These are phyloP conservation scores for Fusarium burgessii DNA, from an alignment of 2,329 filamentous ascomycete species.

Conservation along the genomic window DNA sequence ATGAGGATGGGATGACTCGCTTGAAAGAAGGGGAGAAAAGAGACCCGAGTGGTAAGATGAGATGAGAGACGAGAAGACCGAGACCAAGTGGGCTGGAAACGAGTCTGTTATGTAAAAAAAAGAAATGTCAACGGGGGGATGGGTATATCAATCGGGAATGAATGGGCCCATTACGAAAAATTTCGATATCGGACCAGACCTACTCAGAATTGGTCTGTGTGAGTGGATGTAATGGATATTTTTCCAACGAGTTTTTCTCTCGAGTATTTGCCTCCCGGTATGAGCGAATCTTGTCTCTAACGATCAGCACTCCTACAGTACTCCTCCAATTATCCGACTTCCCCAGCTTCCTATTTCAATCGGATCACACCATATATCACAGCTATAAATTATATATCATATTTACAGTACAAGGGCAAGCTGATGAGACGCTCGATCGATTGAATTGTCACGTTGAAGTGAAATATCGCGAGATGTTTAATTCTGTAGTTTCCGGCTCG, in stretches of 20 bases:
- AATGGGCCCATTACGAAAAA: slow-evolving; percentile 45
- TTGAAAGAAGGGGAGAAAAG: slow-evolving; percentile 1
- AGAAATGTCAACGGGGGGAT: slow-evolving; percentile 30
- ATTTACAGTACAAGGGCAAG: background rate
- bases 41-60: background rate
- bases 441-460: slow-evolving; percentile 16
- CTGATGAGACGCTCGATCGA: background rate
- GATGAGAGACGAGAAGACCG: slow-evolving; percentile 20
- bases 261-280: slow-evolving; percentile 28
- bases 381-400: background rate
- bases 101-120: slow-evolving; percentile 47
- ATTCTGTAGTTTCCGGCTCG: slow-evolving; percentile 18
- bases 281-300: slow-evolving; percentile 7
- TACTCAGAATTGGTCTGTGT: slow-evolving; percentile 14
- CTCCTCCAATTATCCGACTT: background rate
- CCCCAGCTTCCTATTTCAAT: slow-evolving; percentile 5
- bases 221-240: slow-evolving; percentile 17
- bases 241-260: slow-evolving; percentile 12
- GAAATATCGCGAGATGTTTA: slow-evolving; percentile 35
- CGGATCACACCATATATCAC: background rate
- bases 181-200: slow-evolving; percentile 25
- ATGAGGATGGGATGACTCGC: slow-evolving; percentile 14
- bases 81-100: slow-evolving; percentile 43
- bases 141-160: slow-evolving; percentile 37
- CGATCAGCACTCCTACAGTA: slow-evolving; percentile 5